Percentiles rank a stretch among this genome's conserved stretches.
Conservation (phyloP, 805 yeast genomes). For the Suhomyces faveliae region DNA sequence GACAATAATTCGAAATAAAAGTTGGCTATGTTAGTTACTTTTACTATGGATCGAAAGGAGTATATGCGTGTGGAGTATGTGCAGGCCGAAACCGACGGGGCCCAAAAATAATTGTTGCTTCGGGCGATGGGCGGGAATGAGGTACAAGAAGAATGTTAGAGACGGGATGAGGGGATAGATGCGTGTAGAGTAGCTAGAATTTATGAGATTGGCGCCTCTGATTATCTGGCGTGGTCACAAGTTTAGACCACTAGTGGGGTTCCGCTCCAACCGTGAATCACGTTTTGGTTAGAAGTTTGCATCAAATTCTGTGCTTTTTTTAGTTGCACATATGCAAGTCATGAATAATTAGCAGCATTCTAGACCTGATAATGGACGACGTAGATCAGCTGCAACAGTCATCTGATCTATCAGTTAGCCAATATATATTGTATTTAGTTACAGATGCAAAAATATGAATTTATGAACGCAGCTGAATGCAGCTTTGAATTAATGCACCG, state of each 20-base stretch:
- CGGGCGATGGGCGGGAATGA: background rate
- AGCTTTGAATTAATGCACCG: background rate
- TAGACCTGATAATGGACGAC: background rate
- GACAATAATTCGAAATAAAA: background rate
- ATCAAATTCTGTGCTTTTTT: background rate
- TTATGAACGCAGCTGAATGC: background rate
- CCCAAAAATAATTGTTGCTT: background rate
- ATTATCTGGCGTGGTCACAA: background rate
- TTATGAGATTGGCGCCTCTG: too few relatives aligned
- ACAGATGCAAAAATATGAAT: background rate
- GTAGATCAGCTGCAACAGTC: background rate
- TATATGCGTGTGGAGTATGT: background rate
- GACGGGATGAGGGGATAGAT: background rate
- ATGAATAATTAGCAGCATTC: background rate
- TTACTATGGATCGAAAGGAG: background rate
- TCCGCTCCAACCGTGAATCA: background rate
- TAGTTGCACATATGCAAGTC: constrained; percentile 2
- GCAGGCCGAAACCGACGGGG: background rate
- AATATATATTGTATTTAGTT: too few relatives aligned
- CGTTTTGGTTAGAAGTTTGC: background rate
- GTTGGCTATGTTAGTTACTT: background rate
- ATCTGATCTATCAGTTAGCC: background rate
- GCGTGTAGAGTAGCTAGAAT: too few relatives aligned
- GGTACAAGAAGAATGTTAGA: background rate
- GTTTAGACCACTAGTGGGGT: background rate